Evolutionary conservation across 2,329 filamentous ascomycete species (phyloP).

Genomic region (Penicillium capsulatum): DNA sequence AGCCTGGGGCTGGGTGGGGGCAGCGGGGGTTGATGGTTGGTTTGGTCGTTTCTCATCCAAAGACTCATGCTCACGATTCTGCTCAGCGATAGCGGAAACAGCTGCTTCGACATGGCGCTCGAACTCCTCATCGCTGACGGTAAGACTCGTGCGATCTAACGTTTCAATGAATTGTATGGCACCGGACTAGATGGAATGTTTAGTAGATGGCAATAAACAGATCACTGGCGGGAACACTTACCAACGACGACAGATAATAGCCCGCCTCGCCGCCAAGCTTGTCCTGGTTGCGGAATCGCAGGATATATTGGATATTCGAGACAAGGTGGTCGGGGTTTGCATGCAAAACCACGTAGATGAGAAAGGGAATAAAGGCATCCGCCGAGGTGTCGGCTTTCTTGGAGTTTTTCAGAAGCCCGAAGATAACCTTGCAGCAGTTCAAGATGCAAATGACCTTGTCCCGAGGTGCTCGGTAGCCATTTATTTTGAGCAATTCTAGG

Average conservation of each 20-base stretch:
- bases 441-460: conserved; percentile 98
- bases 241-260: conserved; percentile 92
- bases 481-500: conserved; percentile 90
- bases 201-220: conserved; percentile 9
- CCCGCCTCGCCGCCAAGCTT: conserved; percentile 96
- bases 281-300: conserved; percentile 94
- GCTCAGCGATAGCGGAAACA: conserved; percentile 91
- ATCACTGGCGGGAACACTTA: conserved; percentile 40
- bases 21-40: conserved; percentile 56
- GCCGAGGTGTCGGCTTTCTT: conserved; percentile 86
- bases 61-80: conserved; percentile 62
- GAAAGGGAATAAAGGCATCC: conserved; percentile 88
- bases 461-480: conserved; percentile 89
- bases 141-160: conserved; percentile 87
- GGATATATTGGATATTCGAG: conserved; percentile 96
- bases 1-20: conserved; percentile 58
- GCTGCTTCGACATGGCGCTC: conserved; percentile 94
- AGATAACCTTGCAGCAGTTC: conserved; percentile 99
- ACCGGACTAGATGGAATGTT: conserved; percentile 48
- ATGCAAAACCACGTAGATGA: conserved; percentile 93
- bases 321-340: conserved; percentile 93
- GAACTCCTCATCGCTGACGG: conserved; percentile 91
- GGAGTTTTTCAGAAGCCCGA: conserved; percentile 84
- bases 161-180: conserved; percentile 96
- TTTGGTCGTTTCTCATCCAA: conserved; percentile 37